These are phyloP conservation scores for Neoboletus brunneissimus DNA, from an alignment of 768 basidiomycete genomes.

Conservation along the genomic window DNA sequence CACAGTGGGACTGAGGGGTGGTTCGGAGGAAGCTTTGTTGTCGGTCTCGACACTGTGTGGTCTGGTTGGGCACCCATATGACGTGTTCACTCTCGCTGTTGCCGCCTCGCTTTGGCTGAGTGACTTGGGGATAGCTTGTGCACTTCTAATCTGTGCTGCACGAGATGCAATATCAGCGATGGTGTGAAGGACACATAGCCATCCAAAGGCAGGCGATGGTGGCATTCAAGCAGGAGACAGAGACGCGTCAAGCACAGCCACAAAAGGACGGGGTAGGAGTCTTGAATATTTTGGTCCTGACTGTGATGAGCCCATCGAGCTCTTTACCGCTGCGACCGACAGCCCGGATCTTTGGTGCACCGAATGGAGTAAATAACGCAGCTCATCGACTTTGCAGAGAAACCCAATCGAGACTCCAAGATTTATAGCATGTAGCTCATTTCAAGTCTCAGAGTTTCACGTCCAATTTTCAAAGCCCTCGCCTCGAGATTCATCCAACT, in stretches of 20 bases:
- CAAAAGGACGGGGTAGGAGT: background rate
- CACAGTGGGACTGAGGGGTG: no score
- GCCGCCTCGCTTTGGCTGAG: background rate
- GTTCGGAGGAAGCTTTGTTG: background rate
- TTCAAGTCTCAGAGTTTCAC: no score
- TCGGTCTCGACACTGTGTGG: background rate
- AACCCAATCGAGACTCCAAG: no score
- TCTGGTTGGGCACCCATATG: background rate
- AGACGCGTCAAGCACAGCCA: slow-evolving; percentile 14
- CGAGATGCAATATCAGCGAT: slow-evolving; percentile 58
- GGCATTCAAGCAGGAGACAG: slow-evolving; percentile 45
- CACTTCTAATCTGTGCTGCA: slow-evolving; percentile 57
- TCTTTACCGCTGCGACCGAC: no score
- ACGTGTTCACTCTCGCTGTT: background rate
- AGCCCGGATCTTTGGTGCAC: no score
- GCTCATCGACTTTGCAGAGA: no score
- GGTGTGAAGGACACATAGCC: slow-evolving; percentile 65
- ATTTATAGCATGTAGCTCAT: no score
- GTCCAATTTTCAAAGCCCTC: no score
- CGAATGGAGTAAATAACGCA: no score
- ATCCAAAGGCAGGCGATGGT: slow-evolving; percentile 67
- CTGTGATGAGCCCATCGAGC: no score
- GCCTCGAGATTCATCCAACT: no score
- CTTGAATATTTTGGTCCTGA: no score
- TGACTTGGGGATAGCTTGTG: slow-evolving; percentile 28